Base-by-base conservation (phyloP, 208 protist genomes). In the Acanthamoeba healyi region DNA sequence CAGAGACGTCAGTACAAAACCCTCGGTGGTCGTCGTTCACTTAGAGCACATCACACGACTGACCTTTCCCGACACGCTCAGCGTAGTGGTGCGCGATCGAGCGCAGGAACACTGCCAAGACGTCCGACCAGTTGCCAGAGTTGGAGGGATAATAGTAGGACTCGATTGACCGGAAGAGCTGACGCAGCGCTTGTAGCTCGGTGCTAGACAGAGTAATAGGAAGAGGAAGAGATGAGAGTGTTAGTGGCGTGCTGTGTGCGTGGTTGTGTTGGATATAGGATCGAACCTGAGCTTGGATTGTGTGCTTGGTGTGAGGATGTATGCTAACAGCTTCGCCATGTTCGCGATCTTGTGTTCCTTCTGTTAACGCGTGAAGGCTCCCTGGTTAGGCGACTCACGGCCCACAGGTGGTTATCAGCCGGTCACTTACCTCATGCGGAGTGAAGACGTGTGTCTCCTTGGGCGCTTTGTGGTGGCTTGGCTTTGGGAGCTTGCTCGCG, bases 101-200 rank as follows among this genome's bases (percentile, higher is more conserved):
- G 26, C 81, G 42, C 24, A 88, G 51, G 81, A 88, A 88, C 19
- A 26, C 46, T 15, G 46, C 81, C 42, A 88, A 19, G 4, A 24
- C 32, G 38, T 88, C 81, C 32, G 81, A 65, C 81, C 81, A 88
- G 40, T 32, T 46, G 24, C 81, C 81, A 14, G 81, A 54, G 81
- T 88, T 88, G 34, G 81, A 88, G 24, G 81, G 81, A 24, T 88
- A 88, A 46, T 40, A 88, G 81, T 88, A 88, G 51, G 81, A 88
- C 46, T 88, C 70, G 38, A 81, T 81, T 26, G 70, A 81, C 4
- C 70, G 70, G 70, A 81, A 81, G 17, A 81, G 70, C 7, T 81
- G 70, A 12, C 70, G 70, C 70, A 81, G 40, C 19, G 24, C 3
- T 26, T 56, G 81, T 26, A 40, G 9, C 49, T 88, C 42, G 0